A percentile compares a stretch with the other conserved stretches of the same genome.
These are phyloP conservation scores for Chalciporus pseudorubinellus DNA, from an alignment of 768 basidiomycete species.

Conservation along the genomic window DNA sequence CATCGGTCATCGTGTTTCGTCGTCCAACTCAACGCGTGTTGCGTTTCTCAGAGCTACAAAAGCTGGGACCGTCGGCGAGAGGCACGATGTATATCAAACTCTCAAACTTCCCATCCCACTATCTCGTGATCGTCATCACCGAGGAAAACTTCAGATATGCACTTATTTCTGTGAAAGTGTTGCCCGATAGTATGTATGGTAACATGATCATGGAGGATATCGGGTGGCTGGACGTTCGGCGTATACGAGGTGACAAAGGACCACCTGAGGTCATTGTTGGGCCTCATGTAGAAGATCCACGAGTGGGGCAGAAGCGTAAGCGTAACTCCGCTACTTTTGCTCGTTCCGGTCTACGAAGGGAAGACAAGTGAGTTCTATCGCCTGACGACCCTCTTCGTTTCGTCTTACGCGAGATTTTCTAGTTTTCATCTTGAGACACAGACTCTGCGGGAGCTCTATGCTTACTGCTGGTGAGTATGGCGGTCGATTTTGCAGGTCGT, in stretches of 20 bases:
- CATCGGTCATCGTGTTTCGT: neutral
- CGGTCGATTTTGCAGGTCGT: slow-evolving; percentile 3
- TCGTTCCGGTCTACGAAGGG: slow-evolving; percentile 13
- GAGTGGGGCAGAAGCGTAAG: slow-evolving; percentile 31
- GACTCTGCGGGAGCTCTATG: slow-evolving; percentile 74
- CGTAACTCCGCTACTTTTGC: slow-evolving; percentile 13
- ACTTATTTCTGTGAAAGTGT: slow-evolving; percentile 63
- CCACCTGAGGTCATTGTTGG: slow-evolving; percentile 11
- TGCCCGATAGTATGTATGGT: slow-evolving; percentile 53
- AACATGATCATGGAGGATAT: slow-evolving; percentile 74
- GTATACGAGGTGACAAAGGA: slow-evolving; percentile 54
- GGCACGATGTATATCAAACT: slow-evolving; percentile 75
- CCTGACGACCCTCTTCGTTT: neutral
- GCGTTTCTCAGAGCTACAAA: slow-evolving; percentile 52
- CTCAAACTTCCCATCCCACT: slow-evolving; percentile 72
- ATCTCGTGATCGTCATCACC: slow-evolving; percentile 80
- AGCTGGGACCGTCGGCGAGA: slow-evolving; percentile 64
- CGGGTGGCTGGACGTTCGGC: slow-evolving; percentile 70
- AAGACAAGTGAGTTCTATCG: slow-evolving; percentile 28
- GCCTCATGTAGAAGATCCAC: slow-evolving; percentile 17
- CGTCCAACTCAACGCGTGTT: neutral
- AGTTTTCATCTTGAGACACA: slow-evolving; percentile 70
- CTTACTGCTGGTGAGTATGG: slow-evolving; percentile 74
- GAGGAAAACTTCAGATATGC: slow-evolving; percentile 80
- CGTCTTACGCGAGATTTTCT: neutral